Base-by-base conservation (phyloP, 352 stramenopile genomes). In the Nothophytophthora sp. region DNA sequence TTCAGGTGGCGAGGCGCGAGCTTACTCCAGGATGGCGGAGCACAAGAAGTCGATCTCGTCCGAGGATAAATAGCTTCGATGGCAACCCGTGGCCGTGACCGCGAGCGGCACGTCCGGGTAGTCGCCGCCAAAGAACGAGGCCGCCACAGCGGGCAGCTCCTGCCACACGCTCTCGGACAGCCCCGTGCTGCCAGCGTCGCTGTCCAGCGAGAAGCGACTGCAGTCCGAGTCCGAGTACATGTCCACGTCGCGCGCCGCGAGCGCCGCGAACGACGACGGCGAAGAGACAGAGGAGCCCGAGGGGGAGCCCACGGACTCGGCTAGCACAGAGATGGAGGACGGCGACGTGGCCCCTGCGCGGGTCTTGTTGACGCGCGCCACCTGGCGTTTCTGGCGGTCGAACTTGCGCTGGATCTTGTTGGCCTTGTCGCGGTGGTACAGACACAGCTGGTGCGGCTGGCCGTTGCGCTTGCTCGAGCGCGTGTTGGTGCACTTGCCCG, bases 341-440 rank as follows among this genome's bases (percentile, higher is more conserved):
- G 52, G 63, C 40, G 42, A 55, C 19, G 27, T 56, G 38, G 33
- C 45, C 41, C 25, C 47, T 58, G 25, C 32, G 20, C 33, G 35
- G 10, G 48, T 34, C 64, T 88, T 91, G 32, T 71, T 72, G 44
- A 65, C 65, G 47, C 82, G 81, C 24, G 77, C 72, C 12, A 82
- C 73, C 38, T 91, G 78, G 44, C 84, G 84, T 73, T 95, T 95
- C 63, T 95, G 82, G 39, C 85, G 81, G 55, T 95, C 82, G 50
- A 93, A 92, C 67, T 92, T 92, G 68, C 85, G 82, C 63, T 95
- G 85, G 61, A 91, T 95, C 67, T 88, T 78, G 71, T 95, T 95
- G 62, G 85, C 85, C 70, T 95, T 95, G 67, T 93, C 81, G 25
- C 85, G 82, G 58, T 95, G 85, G 67, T 89, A 91, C 40, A 90